A percentile compares a stretch with the other conserved stretches of the same genome.
Conservation (phyloP, 805 yeast genomes). For the Yamadazyma insecticola region DNA sequence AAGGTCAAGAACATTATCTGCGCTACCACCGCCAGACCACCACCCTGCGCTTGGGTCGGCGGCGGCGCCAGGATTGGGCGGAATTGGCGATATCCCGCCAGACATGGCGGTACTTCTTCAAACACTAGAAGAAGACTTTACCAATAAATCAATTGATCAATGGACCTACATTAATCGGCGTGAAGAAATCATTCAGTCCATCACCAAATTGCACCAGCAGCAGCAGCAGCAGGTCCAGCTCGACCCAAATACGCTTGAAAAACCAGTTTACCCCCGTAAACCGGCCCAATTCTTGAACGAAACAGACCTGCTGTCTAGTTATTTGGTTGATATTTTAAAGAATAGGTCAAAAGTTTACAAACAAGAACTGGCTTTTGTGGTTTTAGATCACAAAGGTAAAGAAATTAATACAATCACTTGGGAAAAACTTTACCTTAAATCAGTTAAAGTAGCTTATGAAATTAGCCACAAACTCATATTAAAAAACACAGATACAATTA, state of each 20-base stretch:
- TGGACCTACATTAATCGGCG: constrained; percentile 44
- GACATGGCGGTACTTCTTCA: constrained; percentile 41
- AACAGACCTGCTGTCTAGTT: constrained; percentile 18
- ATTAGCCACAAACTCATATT: constrained; percentile 68
- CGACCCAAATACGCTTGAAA: constrained; percentile 41
- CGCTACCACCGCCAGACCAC: too few species aligned
- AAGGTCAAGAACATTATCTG: not conserved
- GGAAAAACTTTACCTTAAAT: constrained; percentile 79
- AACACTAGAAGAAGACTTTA: constrained; percentile 38
- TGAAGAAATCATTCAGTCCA: constrained; percentile 39
- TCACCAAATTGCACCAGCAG: constrained; percentile 31
- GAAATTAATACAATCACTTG: constrained; percentile 74
- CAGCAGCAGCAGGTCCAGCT: constrained; percentile 22
- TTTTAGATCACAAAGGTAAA: constrained; percentile 76
- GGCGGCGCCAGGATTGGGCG: constrained; percentile 10
- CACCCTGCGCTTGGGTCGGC: too few species aligned
- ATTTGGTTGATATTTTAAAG: constrained; percentile 66
- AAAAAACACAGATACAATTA: constrained; percentile 78
- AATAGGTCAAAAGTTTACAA: constrained; percentile 65
- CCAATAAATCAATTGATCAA: constrained; percentile 38
- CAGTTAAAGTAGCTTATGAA: constrained; percentile 85
- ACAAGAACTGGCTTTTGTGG: constrained; percentile 61
- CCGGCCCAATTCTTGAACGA: constrained; percentile 17
- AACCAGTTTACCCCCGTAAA: constrained; percentile 56
- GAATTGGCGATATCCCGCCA: constrained; percentile 38